A percentile compares a stretch with the other conserved stretches of the same genome.
Evolutionary conservation across 1,284 basidiomycete genomes (phyloP).

Genomic region (Flammula alnicola): DNA sequence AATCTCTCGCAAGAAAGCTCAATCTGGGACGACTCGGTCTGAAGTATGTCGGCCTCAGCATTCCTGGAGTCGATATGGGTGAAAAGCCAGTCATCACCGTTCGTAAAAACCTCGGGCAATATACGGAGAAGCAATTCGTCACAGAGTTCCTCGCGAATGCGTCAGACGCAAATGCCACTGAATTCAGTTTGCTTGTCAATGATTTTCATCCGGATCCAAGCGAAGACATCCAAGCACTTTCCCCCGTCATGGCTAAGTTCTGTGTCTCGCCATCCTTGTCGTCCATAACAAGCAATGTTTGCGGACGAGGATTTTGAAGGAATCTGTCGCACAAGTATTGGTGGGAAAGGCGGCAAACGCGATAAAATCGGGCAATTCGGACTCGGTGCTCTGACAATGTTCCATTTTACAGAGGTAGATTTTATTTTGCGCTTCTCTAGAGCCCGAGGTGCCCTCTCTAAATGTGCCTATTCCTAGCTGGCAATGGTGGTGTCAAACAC

Average conservation of each 20-base stretch:
- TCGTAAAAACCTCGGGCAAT: constrained; percentile 40
- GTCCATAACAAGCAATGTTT: constrained; percentile 50
- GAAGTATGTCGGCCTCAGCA: constrained; percentile 27
- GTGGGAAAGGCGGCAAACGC: constrained; percentile 42
- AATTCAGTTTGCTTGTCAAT: constrained; percentile 44
- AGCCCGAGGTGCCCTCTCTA: no score
- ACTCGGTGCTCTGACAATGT: constrained; percentile 52
- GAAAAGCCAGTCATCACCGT: constrained; percentile 37
- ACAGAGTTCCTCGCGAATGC: constrained; percentile 58
- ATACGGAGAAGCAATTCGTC: constrained; percentile 44
- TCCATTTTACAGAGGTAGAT: constrained; percentile 52
- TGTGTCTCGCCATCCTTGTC: constrained; percentile 42
- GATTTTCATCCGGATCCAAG: constrained; percentile 20
- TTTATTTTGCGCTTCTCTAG: not conserved
- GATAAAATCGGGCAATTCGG: constrained; percentile 55
- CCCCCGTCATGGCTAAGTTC: constrained; percentile 36
- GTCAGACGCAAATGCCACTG: constrained; percentile 46
- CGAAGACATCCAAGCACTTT: constrained; percentile 29
- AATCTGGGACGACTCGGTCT: constrained; percentile 39
- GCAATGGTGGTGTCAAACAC: constrained; percentile 49
- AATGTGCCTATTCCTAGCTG: constrained; percentile 34
- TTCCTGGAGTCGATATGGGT: constrained; percentile 36
- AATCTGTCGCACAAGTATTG: constrained; percentile 46
- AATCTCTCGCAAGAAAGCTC: constrained; percentile 36
- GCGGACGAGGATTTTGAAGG: constrained; percentile 46